Conservation (phyloP, 768 basidiomycete genomes). For the Rickenella mellea region DNA sequence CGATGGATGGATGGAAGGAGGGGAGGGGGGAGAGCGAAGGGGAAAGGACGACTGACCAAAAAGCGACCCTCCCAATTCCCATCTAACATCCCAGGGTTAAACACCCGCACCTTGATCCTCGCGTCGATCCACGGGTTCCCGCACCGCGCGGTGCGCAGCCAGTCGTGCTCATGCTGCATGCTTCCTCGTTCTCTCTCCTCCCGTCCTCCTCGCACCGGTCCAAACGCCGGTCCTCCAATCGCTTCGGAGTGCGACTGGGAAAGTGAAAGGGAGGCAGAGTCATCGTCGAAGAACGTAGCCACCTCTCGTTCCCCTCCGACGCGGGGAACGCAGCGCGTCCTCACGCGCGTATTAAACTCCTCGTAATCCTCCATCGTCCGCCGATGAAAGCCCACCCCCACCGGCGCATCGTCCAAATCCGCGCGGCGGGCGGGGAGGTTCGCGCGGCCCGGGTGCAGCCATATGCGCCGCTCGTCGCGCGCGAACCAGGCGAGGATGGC, state of each 20-base stretch:
- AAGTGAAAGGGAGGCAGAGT: no score
- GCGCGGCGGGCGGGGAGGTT: not conserved
- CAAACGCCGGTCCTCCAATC: constrained; percentile 11
- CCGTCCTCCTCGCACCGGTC: constrained; percentile 5
- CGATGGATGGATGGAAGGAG: no score
- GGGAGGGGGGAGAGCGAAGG: no score
- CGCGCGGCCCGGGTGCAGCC: not conserved
- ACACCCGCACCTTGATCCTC: not conserved
- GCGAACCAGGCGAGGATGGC: constrained; percentile 28
- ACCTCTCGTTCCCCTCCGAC: not conserved
- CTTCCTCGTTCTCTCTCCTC: not conserved
- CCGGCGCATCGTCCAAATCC: not conserved
- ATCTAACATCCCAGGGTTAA: not conserved
- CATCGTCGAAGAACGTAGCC: not conserved
- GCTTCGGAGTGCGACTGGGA: no score
- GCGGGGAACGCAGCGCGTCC: not conserved
- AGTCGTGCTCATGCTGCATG: not conserved
- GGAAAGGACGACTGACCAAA: not conserved
- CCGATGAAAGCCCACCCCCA: no score
- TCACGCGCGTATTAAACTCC: not conserved
- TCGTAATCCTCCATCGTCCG: not conserved
- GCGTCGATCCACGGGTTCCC: not conserved
- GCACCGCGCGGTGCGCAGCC: not conserved
- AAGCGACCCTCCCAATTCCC: not conserved
- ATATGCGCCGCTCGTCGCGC: constrained; percentile 9